Base-by-base conservation (phyloP, 2,329 filamentous ascomycete species). In the Ascochyta koolunga region DNA sequence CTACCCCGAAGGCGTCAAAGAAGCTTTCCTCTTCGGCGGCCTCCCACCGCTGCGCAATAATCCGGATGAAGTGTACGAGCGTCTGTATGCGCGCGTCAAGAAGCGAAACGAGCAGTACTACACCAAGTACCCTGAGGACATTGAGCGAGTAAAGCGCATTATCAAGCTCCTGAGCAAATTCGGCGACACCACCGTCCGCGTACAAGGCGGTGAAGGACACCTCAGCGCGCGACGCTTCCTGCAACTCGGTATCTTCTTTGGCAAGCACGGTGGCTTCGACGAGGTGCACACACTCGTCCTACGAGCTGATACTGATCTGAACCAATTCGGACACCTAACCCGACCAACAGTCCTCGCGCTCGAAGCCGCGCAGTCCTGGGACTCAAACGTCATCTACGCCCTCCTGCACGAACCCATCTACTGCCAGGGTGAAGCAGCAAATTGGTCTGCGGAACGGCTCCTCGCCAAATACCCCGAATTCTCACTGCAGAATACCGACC, bases 371-470 rank as follows among this genome's bases (percentile, higher is more conserved):
- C 82, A 87, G 2, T 79, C 82, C 2, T 92, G 91, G 67, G 92
- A 97, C 67, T 83, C 85, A 35, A 86, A 87, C 62, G 86, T 93
- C 50, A 85, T 97, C 56, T 98, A 97, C 71, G 89, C 90, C 21
- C 80, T 97, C 33, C 78, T 97, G 2, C 93, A 98, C 70, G 93
- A 98, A 75, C 82, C 90, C 7, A 88, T 93, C 63, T 98, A 97
- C 79, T 93, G 89, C 72, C 85, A 89, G 73, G 84, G 85, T 56
- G 83, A 79, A 54, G 69, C 68, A 8, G 88, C 90, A 2, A 83
- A 85, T 51, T 96, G 92, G 92, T 87, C 91, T 5, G 89, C 90
- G 2, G 79, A 88, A 33, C 81, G 87, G 2, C 77, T 92, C 47
- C 81, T 88, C 60, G 74, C 81, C 59, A 74, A 54, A 64, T 77